Evolutionary conservation across 225 moss, liverwort and hornwort genomes (phyloP).

Genomic region (Pleurozium schreberi): DNA sequence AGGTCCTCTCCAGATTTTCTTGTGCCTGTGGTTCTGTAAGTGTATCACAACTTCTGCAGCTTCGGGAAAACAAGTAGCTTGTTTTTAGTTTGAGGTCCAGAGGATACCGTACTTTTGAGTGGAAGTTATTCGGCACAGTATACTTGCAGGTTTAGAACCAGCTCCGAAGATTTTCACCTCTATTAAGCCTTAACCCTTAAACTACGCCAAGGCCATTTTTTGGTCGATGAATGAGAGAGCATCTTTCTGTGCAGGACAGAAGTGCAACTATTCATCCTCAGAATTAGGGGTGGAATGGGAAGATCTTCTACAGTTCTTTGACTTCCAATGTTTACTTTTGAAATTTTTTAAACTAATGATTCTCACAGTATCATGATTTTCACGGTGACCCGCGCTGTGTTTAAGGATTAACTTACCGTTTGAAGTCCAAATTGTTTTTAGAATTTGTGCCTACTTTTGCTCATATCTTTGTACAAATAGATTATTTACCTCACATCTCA

Average conservation of each 20-base stretch:
- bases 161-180: background rate
- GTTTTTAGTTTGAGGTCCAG: background rate
- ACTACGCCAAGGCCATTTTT: too few species aligned
- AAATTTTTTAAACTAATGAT: too few species aligned
- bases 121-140: too few species aligned
- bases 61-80: background rate
- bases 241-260: too few species aligned
- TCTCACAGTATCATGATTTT: too few species aligned
- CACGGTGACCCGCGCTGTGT: too few species aligned
- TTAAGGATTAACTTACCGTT: too few species aligned
- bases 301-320: too few species aligned
- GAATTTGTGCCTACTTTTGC: background rate
- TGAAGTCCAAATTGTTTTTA: background rate
- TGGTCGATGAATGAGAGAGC: too few species aligned
- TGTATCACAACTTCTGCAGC: background rate
- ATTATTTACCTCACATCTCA: background rate
- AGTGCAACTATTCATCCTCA: too few species aligned
- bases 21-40: background rate
- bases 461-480: background rate
- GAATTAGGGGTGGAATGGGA: too few species aligned
- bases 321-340: too few species aligned
- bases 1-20: background rate
- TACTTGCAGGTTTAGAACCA: background rate
- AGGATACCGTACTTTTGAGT: background rate
- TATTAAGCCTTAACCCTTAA: background rate